These are phyloP conservation scores for Aspergillus glaucus DNA, from an alignment of 2,329 filamentous ascomycete species.

Conservation along the genomic window DNA sequence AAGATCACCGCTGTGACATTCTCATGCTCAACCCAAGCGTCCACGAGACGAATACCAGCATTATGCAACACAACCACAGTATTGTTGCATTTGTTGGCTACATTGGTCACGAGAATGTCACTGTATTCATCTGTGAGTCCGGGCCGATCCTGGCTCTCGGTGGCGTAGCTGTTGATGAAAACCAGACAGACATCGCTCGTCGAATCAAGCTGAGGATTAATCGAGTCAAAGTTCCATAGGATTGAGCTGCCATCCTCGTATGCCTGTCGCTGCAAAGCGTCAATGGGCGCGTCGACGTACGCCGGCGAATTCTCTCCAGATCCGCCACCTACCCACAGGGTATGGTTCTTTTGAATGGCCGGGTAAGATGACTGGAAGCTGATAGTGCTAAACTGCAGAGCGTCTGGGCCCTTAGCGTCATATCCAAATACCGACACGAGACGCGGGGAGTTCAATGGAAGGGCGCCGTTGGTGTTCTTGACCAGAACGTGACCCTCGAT, in stretches of 20 bases:
- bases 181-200: conserved; percentile 41
- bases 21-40: conserved; percentile 53
- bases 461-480: conserved; percentile 45
- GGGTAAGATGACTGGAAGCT: neutral
- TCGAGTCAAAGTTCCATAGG: conserved; percentile 14
- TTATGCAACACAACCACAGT: conserved; percentile 63
- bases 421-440: conserved; percentile 22
- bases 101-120: conserved; percentile 51
- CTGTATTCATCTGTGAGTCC: conserved; percentile 36
- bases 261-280: conserved; percentile 48
- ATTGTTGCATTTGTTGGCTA: conserved; percentile 54
- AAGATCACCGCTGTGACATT: conserved; percentile 61
- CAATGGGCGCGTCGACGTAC: conserved; percentile 47
- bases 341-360: conserved; percentile 35
- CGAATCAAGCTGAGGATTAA: conserved; percentile 12
- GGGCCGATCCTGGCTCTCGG: conserved; percentile 33
- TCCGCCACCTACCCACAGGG: conserved; percentile 42
- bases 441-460: conserved; percentile 39
- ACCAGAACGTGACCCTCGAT: conserved; percentile 53
- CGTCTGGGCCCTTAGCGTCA: conserved; percentile 13
- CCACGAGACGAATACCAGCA: conserved; percentile 53
- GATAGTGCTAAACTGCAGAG: neutral
- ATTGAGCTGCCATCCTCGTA: conserved; percentile 47
- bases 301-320: conserved; percentile 45
- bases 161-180: conserved; percentile 51